Evolutionary conservation across 108 stramenopile species (phyloP), one percentile per base, ranked within the genome.

Genomic region (Pseudonitzschia multiseries): DNA sequence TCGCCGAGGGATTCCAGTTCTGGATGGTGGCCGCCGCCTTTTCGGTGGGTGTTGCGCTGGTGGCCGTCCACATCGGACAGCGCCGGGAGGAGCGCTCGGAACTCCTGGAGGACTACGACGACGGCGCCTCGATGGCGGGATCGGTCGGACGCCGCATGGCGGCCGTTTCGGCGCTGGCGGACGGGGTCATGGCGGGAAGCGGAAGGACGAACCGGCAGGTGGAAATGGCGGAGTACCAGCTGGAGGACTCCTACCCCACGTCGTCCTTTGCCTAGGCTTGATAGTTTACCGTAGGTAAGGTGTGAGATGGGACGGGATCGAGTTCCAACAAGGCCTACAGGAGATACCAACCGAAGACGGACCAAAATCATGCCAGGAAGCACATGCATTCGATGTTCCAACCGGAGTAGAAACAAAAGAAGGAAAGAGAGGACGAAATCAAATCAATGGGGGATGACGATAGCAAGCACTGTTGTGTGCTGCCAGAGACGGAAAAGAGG

Each of bases 1-100:
- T 24, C 43, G n/a, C 68, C 6, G 20, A 10, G 18, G 75, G 60
- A n/a, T 69, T 69, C 61, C 59, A 76, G 62, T 43, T 51, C 12
- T 76, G 75, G 75, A 76, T 76, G 75, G 56, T 69, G 46, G 54
- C 68, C 20, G 62, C 51, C 10, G 75, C 68, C 10, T 68, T 54
- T 18, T 52, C 56, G 51, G 61, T 76, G 26, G 12, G 48, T 20
- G 61, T 68, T 15, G 68, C 75, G 0, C 14, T 69, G 50, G 56
- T 69, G n/a, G 75, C 75, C 29, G 29, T 76, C 31, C 60, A 53
- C 42, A 36, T 76, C 33, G 75, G 75, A 41, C 75, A 76, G 56
- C 33, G 53, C 24, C 57, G 46, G 42, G 60, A 61, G 27, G 33
- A 40, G 18, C 28, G 29, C 4, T 15, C 29, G 0, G 15, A 62